Percentiles rank a stretch among this genome's conserved stretches.
phyloP scores from a whole-genome alignment of 2,329 filamentous ascomycete species.

The Biscogniauxia sp. region DNA sequence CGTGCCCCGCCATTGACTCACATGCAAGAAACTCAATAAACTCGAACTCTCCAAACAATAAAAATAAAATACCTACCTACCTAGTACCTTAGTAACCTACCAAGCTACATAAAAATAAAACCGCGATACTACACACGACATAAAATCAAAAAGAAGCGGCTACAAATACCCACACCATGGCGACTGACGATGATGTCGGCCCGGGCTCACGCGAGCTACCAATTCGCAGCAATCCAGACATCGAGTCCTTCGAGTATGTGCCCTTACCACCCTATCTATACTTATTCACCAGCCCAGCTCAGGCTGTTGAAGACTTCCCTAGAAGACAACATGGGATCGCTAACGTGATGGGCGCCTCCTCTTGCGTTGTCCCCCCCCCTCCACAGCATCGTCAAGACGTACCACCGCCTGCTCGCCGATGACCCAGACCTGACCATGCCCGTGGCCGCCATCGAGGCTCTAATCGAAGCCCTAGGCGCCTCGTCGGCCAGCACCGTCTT shows the following conservation, averaged over 20 bases:
- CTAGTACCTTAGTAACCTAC: too few species aligned
- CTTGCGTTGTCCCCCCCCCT: not conserved
- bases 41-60: too few species aligned
- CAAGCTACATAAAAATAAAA: too few species aligned
- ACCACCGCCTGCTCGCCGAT: slow-evolving; percentile 52
- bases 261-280: not conserved
- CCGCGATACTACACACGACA: too few species aligned
- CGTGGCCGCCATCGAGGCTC: slow-evolving; percentile 87
- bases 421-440: slow-evolving; percentile 92
- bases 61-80: too few species aligned
- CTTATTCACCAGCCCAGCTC: too few species aligned
- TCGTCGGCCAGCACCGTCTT: slow-evolving; percentile 82
- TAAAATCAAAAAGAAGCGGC: too few species aligned
- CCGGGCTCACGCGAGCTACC: slow-evolving; percentile 21
- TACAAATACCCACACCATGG: slow-evolving; percentile 11
- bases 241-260: slow-evolving; percentile 30
- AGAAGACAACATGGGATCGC: too few species aligned
- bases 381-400: slow-evolving; percentile 53
- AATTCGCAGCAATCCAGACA: slow-evolving; percentile 27
- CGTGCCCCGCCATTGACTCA: too few species aligned
- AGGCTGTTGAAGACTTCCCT: too few species aligned
- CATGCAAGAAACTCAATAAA: too few species aligned
- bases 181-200: slow-evolving; percentile 13
- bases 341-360: not conserved
- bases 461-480: slow-evolving; percentile 81